Percentiles rank a stretch among this genome's conserved stretches.
Evolutionary conservation across 371 early-diverging fungal species (phyloP).

Genomic region (Mucor plumbeus): DNA sequence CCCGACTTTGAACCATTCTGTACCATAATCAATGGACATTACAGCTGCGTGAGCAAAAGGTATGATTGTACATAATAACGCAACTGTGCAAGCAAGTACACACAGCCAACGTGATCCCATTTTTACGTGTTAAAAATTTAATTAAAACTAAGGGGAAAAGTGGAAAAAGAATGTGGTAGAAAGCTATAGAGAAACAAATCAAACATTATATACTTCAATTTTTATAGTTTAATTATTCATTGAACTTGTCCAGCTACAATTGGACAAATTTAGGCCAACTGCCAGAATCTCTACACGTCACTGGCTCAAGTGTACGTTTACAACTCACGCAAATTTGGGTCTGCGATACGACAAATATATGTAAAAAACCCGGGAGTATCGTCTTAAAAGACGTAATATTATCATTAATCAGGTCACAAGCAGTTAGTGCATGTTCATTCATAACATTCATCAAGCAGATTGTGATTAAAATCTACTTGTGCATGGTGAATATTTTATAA

Average conservation of each 20-base stretch:
- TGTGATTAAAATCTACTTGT: no score
- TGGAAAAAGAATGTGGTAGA: not conserved
- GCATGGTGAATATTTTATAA: no score
- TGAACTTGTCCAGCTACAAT: constrained; percentile 34
- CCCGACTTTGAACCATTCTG: constrained; percentile 95
- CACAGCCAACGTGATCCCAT: constrained; percentile 36
- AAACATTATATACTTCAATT: not conserved
- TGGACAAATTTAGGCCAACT: constrained; percentile 16
- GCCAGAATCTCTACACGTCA: constrained; percentile 5
- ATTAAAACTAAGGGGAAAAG: not conserved
- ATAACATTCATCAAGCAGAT: no score
- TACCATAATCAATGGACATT: constrained; percentile 95
- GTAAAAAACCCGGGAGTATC: no score
- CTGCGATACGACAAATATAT: not conserved
- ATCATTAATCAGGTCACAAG: no score
- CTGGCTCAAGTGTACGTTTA: not conserved
- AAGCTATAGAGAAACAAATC: not conserved
- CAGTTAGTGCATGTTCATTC: no score
- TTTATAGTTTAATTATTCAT: not conserved
- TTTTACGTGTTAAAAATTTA: not conserved
- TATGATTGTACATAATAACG: constrained; percentile 20
- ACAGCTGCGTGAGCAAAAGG: constrained; percentile 66
- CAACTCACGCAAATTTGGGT: not conserved
- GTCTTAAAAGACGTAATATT: no score
- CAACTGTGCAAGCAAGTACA: constrained; percentile 25